Evolutionary conservation across 768 basidiomycete genomes (phyloP).

Genomic region (Postia placenta): DNA sequence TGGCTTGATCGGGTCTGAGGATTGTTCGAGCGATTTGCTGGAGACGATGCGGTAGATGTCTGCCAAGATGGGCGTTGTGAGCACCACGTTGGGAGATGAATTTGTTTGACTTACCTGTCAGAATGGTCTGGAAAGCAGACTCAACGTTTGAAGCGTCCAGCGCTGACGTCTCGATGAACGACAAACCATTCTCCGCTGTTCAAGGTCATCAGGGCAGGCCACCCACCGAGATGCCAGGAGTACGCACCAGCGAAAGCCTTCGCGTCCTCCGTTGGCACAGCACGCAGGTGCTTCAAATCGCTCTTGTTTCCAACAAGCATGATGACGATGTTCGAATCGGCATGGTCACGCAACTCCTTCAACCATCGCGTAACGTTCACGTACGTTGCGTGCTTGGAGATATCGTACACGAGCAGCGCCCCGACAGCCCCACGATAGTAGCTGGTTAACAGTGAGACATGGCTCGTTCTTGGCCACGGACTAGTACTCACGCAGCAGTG

Average conservation of each 20-base stretch:
- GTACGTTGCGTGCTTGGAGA: slow-evolving; percentile 91
- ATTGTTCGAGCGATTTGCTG: slow-evolving; percentile 88
- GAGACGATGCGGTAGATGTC: slow-evolving; percentile 98
- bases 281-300: slow-evolving; percentile 95
- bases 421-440: slow-evolving; percentile 98
- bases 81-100: background rate
- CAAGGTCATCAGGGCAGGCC: background rate
- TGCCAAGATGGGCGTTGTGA: slow-evolving; percentile 24
- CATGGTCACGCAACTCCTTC: slow-evolving; percentile 95
- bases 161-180: slow-evolving; percentile 98
- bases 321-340: slow-evolving; percentile 44
- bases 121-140: slow-evolving; percentile 92
- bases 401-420: slow-evolving; percentile 90
- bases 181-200: slow-evolving; percentile 82
- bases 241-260: slow-evolving; percentile 80
- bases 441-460: slow-evolving; percentile 35
- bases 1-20: slow-evolving; percentile 70
- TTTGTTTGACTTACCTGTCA: slow-evolving; percentile 58
- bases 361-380: slow-evolving; percentile 93
- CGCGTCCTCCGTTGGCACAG: slow-evolving; percentile 96
- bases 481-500: slow-evolving; percentile 76
- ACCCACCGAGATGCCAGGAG: background rate
- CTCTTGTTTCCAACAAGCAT: slow-evolving; percentile 40
- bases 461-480: no score
- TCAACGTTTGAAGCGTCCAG: slow-evolving; percentile 99